Evolutionary conservation across 2,329 filamentous ascomycete genomes (phyloP), one percentile per base, ranked within the genome.

Genomic region (Trichoderma afroharzianum): DNA sequence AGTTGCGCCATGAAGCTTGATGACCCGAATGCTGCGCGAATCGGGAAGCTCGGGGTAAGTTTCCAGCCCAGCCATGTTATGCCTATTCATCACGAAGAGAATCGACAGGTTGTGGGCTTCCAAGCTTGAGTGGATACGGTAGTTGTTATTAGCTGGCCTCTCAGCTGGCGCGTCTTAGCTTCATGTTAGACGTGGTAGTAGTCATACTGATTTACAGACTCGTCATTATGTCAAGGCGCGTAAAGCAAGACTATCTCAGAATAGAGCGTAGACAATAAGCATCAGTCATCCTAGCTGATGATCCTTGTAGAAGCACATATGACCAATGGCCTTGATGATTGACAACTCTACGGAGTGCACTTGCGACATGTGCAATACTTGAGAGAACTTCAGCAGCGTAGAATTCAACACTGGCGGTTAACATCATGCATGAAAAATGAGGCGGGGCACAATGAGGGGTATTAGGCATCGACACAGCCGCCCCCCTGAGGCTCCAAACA

Each of bases 391-490:
- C 47, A 57, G 6, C 26, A 57, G 53, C 53, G 53, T 28, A 57
- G 26, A 62, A 63, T n/a, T 63, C 21, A 26, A 21, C 59, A 43
- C 24, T 26, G 33, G 32, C n/a, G 11, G 4, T 63, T 26, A 26
- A 26, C 24, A 43, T 43, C 59, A 43, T 63, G 59, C 53, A 43
- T n/a, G 26, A 21, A 26, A 57, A 26, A 30, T 30, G 33, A 57
- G 47, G 63, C 63, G 63, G 63, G 63, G 63, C 55, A 67, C 47
- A 21, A 36, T 58, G 63, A 39, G 63, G 63, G 63, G 63, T 36
- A 58, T 24, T 58, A n/a, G 63, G 63, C 63, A 36, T 39, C 50
- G 26, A 58, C 63, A 67, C 63, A 67, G 63, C 63, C 63, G 18
- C 63, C 63, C 53, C 53, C 63, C 63, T 58, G 18, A 47, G 14